Evolutionary conservation across 441 rosid genomes (phyloP).

Genomic region (Euphorbia schlechtendalii): DNA sequence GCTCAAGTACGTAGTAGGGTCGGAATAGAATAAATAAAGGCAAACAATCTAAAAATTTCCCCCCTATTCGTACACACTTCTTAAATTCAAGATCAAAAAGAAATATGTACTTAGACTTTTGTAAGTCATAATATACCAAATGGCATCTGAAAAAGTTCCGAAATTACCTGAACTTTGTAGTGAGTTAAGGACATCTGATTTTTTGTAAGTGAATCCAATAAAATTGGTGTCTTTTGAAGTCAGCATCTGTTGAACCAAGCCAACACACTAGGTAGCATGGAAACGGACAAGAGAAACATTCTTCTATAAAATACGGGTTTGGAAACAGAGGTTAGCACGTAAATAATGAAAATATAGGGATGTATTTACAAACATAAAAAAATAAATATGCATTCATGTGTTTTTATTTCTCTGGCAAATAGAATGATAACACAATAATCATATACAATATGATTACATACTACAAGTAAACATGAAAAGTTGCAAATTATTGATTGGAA

Average conservation of each 20-base stretch:
- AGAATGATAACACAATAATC: no score
- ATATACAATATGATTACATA: no score
- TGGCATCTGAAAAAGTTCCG: conserved; percentile 6
- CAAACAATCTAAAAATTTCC: background rate
- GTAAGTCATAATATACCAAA: background rate
- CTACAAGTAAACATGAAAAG: no score
- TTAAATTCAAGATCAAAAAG: background rate
- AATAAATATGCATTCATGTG: no score
- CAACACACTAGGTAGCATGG: conserved; percentile 19
- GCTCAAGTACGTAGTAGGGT: background rate
- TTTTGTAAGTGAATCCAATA: conserved; percentile 88
- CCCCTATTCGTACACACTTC: no score
- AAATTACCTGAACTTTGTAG: conserved; percentile 68
- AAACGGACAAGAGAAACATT: no score
- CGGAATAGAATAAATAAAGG: background rate
- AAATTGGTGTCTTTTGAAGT: conserved; percentile 86
- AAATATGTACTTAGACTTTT: background rate
- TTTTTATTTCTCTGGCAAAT: no score
- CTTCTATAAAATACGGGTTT: no score
- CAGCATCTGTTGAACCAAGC: conserved; percentile 76
- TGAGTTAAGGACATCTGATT: conserved; percentile 73
- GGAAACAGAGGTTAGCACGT: no score
- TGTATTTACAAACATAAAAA: no score
- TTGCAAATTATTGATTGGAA: no score
- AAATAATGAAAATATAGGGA: no score